Conservation (phyloP, 2,329 filamentous ascomycete genomes). For the Penicillium sp. region DNA sequence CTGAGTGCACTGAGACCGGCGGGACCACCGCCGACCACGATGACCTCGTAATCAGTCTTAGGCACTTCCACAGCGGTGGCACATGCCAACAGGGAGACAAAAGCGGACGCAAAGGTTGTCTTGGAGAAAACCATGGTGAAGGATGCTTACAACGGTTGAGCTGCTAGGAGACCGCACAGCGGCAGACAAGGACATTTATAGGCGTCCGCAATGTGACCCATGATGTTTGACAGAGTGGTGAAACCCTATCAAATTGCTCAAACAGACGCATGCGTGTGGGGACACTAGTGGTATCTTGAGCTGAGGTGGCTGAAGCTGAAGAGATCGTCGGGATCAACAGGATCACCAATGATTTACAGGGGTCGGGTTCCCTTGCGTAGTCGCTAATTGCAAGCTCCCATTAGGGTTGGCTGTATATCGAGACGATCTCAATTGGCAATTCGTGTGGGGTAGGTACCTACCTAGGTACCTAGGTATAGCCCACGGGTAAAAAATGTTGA, state of each 20-base stretch:
- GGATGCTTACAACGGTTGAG: neutral
- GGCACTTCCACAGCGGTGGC: slow-evolving; percentile 25
- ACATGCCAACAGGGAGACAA: slow-evolving; percentile 22
- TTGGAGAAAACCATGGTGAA: slow-evolving; percentile 3
- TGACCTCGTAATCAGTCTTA: slow-evolving; percentile 50
- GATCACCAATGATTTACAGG: neutral
- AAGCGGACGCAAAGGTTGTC: slow-evolving; percentile 12
- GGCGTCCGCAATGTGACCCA: neutral
- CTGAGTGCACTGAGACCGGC: slow-evolving; percentile 55
- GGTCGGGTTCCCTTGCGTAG: neutral
- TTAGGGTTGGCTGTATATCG: neutral
- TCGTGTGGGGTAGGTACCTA: neutral
- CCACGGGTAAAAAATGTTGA: neutral
- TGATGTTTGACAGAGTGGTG: neutral
- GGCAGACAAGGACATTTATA: slow-evolving; percentile 1
- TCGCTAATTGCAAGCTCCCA: neutral
- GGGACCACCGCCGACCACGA: slow-evolving; percentile 59
- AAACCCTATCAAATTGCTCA: neutral
- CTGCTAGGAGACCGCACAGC: too few species aligned
- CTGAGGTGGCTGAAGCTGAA: neutral
- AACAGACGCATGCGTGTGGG: neutral
- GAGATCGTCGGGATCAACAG: neutral
- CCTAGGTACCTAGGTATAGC: neutral
- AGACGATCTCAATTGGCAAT: neutral
- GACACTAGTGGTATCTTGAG: neutral